A percentile compares a stretch with the other conserved stretches of the same genome.
phyloP scores from a whole-genome alignment of 495 filamentous ascomycete genomes.

The Talaromyces wortmannii region DNA sequence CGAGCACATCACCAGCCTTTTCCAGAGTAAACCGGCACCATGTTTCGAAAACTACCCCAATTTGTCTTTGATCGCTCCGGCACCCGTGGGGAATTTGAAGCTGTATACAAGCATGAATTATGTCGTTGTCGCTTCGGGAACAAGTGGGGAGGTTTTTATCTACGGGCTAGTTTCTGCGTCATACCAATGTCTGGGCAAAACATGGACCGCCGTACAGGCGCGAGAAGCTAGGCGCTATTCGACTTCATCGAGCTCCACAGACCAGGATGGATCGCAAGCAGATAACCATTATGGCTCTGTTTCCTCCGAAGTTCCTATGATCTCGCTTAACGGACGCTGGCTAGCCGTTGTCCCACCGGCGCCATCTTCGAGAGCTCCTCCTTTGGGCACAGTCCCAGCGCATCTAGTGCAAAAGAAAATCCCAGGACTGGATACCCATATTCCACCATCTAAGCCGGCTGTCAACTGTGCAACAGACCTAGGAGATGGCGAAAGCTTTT shows the following conservation, averaged over 20 bases:
- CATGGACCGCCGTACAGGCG: conserved; percentile 76
- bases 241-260: conserved; percentile 47
- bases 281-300: conserved; percentile 38
- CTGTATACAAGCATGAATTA: conserved; percentile 61
- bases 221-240: conserved; percentile 40
- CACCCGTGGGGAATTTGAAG: conserved; percentile 62
- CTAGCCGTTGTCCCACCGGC: conserved; percentile 76
- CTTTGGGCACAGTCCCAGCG: conserved; percentile 50
- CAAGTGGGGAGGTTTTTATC: conserved; percentile 79
- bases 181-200: conserved; percentile 75
- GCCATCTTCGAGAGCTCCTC: conserved; percentile 59
- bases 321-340: conserved; percentile 75
- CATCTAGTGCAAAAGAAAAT: conserved; percentile 41
- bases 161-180: conserved; percentile 40
- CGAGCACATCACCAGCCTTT: conserved; percentile 59
- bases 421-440: conserved; percentile 61
- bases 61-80: conserved; percentile 42
- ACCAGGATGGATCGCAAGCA: conserved; percentile 43
- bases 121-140: conserved; percentile 67
- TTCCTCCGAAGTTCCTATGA: conserved; percentile 51
- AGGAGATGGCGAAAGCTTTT: conserved; percentile 69
- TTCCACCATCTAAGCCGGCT: conserved; percentile 68
- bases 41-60: conserved; percentile 35
- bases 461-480: conserved; percentile 69
- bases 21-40: conserved; percentile 46